Evolutionary conservation across 805 yeast genomes (phyloP).

Genomic region (Sugiyamaella qingdaonensis): DNA sequence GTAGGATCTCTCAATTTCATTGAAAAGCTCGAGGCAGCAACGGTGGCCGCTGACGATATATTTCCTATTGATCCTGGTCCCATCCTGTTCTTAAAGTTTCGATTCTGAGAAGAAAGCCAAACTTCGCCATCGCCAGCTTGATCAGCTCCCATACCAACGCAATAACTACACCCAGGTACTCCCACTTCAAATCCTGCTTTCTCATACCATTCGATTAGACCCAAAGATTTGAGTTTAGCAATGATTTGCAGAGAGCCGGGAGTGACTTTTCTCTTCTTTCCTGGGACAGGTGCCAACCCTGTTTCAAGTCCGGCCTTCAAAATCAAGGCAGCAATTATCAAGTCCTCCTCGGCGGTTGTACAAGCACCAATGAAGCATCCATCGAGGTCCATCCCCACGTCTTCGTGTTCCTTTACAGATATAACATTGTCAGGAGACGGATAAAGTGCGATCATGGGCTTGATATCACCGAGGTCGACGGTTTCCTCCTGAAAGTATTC

Average conservation of each 20-base stretch:
- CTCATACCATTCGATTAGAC: constrained; percentile 12
- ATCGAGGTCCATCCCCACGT: constrained; percentile 10
- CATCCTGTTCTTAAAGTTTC: constrained; percentile 15
- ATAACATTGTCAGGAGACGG: constrained; percentile 15
- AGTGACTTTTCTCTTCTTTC: constrained; percentile 9
- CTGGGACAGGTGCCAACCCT: constrained; percentile 8
- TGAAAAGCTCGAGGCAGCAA: constrained; percentile 14
- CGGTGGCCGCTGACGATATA: constrained; percentile 13
- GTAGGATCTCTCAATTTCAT: constrained; percentile 13
- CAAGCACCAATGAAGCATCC: constrained; percentile 16
- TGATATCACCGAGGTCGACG: constrained; percentile 5
- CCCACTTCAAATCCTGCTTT: constrained; percentile 16
- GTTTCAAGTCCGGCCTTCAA: constrained; percentile 8
- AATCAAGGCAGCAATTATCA: constrained; percentile 12
- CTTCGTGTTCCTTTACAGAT: constrained; percentile 2
- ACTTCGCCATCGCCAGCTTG: constrained; percentile 16
- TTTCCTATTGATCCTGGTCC: constrained; percentile 16
- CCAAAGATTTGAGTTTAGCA: constrained; percentile 9
- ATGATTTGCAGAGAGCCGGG: constrained; percentile 15
- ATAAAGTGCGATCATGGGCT: constrained; percentile 9
- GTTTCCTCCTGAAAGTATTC: constrained; percentile 9
- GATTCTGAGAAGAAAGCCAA: constrained; percentile 16
- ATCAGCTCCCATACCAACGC: constrained; percentile 18
- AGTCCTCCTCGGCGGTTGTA: constrained; percentile 16
- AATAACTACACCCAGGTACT: constrained; percentile 15